Base-by-base conservation (phyloP, 2,329 filamentous ascomycete species). In the Mariannaea elegans region DNA sequence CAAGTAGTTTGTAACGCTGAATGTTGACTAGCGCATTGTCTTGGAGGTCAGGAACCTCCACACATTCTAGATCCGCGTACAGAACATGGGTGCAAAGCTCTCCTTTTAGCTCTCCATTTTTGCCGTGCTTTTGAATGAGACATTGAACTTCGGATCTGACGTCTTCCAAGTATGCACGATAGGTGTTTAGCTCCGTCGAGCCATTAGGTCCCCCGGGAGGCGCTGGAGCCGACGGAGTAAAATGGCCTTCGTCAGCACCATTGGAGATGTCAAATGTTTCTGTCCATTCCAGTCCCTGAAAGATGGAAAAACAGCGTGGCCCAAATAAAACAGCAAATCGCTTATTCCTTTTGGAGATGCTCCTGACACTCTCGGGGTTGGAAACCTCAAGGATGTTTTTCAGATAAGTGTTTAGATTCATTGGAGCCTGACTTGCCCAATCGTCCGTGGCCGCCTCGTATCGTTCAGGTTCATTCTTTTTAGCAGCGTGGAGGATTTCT, bases 291-390 rank as follows among this genome's bases (percentile, higher is more conserved):
- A 87, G 73, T 12, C 77, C 77, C 13, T 72, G 73, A 64, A 87
- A 83, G 12, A 87, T 76, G 19, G 72, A 68, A 44, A 81, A 80
- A 49, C 82, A 83, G 4, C 81, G 79, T 4, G 77, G 76, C 0
- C 84, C 82, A 56, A 87, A 86, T 7, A 84, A 76, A 2, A 86
- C 80, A 23, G 75, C 74, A 54, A 87, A 87, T 13, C 81, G 79
- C 68, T 86, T 87, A 65, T 87, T 87, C 2, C 84, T 75, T 52
- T 82, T 82, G 2, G 84, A 83, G 32, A 87, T 85, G 48, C 75
- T 82, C 42, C 81, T 74, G 0, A 70, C 70, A 8, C 76, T 74
- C 32, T 75, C 73, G 1, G 72, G 72, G 2, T 72, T 71, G 1
- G 71, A 72, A 2, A 72, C 71, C 21, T 79, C 76, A 3, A 83